phyloP scores from a whole-genome alignment of 1,139 yeast species.

The Suhomyces yuchorum region DNA sequence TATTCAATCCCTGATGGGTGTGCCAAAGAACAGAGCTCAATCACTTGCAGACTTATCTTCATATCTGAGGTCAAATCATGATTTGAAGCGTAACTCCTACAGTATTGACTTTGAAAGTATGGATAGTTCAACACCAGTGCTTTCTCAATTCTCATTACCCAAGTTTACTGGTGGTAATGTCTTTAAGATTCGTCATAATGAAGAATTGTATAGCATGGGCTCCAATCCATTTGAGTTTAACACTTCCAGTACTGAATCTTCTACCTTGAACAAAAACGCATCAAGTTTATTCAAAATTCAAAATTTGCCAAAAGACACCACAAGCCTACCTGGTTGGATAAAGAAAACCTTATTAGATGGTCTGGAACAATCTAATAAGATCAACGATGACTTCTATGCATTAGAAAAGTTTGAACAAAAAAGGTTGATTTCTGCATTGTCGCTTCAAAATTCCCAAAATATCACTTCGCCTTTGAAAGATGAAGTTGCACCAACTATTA shows the following conservation, averaged over 20 bases:
- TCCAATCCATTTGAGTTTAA: slow-evolving; percentile 24
- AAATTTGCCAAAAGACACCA: slow-evolving; percentile 17
- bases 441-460: slow-evolving; percentile 17
- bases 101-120: slow-evolving; percentile 11
- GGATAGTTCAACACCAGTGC: slow-evolving; percentile 29
- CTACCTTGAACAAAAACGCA: slow-evolving; percentile 18
- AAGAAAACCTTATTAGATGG: slow-evolving; percentile 28
- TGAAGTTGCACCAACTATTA: slow-evolving; percentile 30
- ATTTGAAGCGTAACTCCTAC: slow-evolving; percentile 10
- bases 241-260: slow-evolving; percentile 13
- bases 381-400: slow-evolving; percentile 28
- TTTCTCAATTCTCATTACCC: slow-evolving; percentile 35
- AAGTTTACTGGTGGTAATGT: slow-evolving; percentile 20
- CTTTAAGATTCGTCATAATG: slow-evolving; percentile 44
- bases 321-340: slow-evolving; percentile 38
- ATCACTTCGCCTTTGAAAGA: slow-evolving; percentile 13
- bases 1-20: slow-evolving; percentile 14
- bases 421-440: slow-evolving; percentile 34
- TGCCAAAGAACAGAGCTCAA: slow-evolving; percentile 9
- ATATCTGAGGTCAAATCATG: slow-evolving; percentile 5
- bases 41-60: slow-evolving; percentile 8
- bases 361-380: slow-evolving; percentile 25
- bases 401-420: slow-evolving; percentile 36
- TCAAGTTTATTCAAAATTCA: slow-evolving; percentile 21
- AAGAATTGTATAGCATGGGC: slow-evolving; percentile 30